Percentiles rank a stretch among this genome's conserved stretches.
Evolutionary conservation across 2,329 filamentous ascomycete genomes (phyloP).

Genomic region (Diaporthe vexans): DNA sequence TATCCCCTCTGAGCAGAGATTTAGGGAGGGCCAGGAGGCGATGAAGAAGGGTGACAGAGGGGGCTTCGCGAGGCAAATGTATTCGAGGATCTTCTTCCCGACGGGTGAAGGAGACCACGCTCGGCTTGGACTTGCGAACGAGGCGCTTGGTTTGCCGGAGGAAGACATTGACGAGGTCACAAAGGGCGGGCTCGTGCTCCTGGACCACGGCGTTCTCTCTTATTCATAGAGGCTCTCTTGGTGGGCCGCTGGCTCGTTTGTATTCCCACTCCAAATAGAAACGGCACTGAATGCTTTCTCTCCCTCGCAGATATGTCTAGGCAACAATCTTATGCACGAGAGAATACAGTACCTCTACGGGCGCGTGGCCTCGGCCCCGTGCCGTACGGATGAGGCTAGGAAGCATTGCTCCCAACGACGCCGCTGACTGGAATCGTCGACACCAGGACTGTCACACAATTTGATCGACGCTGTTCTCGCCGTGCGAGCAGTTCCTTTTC

Average conservation of each 20-base stretch:
- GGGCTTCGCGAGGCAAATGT: constrained; percentile 66
- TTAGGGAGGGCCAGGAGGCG: constrained; percentile 59
- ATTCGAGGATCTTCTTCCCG: constrained; percentile 67
- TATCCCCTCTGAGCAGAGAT: constrained; percentile 61
- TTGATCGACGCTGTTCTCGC: too few relatives aligned
- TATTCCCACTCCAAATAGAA: not conserved
- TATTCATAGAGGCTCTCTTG: not conserved
- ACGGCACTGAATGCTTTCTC: not conserved
- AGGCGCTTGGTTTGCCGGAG: constrained; percentile 65
- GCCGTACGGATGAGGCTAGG: too few relatives aligned
- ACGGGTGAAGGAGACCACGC: constrained; percentile 55
- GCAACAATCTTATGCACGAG: too few relatives aligned
- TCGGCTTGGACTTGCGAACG: constrained; percentile 61
- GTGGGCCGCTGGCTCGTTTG: not conserved
- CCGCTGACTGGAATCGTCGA: too few relatives aligned
- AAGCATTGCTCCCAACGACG: too few relatives aligned
- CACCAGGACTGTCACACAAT: too few relatives aligned
- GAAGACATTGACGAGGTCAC: constrained; percentile 72
- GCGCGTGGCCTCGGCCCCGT: too few relatives aligned
- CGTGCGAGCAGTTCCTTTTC: too few relatives aligned
- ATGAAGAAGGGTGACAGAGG: constrained; percentile 59
- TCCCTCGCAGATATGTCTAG: not conserved
- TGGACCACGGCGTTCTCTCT: constrained; percentile 12
- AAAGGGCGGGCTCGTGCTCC: constrained; percentile 60
- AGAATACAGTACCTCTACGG: too few relatives aligned